Conservation (phyloP, 2,329 filamentous ascomycete genomes). For the Blastomyces emzantsi region DNA sequence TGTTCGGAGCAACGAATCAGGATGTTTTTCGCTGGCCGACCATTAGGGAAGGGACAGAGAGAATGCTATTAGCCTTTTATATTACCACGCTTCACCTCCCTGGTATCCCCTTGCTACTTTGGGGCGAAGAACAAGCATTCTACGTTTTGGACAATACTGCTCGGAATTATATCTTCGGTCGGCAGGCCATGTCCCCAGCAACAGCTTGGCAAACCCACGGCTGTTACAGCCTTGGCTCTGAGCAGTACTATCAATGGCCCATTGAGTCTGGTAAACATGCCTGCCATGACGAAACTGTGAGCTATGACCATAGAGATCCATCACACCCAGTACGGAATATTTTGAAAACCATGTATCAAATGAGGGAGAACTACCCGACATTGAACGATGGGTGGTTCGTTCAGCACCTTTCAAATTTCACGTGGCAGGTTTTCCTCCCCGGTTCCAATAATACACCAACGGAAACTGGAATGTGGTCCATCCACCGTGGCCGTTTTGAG, state of each 20-base stretch:
- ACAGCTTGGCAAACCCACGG: constrained; percentile 57
- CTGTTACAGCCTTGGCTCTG: constrained; percentile 50
- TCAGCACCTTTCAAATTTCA: constrained; percentile 49
- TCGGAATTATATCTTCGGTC: constrained; percentile 56
- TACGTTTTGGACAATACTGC: constrained; percentile 57
- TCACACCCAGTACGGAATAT: constrained; percentile 53
- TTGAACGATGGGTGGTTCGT: constrained; percentile 53
- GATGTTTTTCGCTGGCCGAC: constrained; percentile 58
- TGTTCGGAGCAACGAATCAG: constrained; percentile 57
- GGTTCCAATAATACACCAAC: constrained; percentile 47
- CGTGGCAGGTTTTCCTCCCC: constrained; percentile 42
- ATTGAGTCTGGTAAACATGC: constrained; percentile 46
- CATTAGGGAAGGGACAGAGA: constrained; percentile 48
- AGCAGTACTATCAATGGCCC: constrained; percentile 51
- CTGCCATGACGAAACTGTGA: constrained; percentile 49
- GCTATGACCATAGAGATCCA: constrained; percentile 54
- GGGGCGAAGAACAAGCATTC: constrained; percentile 58
- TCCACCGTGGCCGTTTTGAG: constrained; percentile 44
- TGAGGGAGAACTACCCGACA: constrained; percentile 48
- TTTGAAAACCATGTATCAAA: constrained; percentile 53
- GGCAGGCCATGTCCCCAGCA: constrained; percentile 53
- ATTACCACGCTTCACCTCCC: constrained; percentile 52
- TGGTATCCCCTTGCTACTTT: constrained; percentile 52
- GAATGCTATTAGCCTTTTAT: constrained; percentile 50
- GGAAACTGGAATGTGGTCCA: constrained; percentile 53